These are phyloP conservation scores for Aspergillus unguis DNA, from an alignment of 2,329 filamentous ascomycete genomes.

Conservation along the genomic window DNA sequence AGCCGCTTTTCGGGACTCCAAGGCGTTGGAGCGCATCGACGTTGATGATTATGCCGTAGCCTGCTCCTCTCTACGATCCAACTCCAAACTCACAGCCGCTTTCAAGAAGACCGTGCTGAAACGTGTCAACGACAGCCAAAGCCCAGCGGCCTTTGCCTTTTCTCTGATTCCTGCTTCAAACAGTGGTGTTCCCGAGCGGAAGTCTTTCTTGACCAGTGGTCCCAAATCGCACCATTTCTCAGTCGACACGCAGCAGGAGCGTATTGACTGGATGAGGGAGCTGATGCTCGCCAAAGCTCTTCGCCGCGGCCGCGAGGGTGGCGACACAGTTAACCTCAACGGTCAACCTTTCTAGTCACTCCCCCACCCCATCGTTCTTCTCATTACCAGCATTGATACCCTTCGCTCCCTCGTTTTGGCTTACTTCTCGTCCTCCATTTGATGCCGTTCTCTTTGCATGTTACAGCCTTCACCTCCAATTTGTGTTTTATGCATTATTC, in stretches of 20 bases:
- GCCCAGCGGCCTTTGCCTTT: conserved; percentile 40
- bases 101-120: conserved; percentile 60
- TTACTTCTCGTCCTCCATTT: background rate
- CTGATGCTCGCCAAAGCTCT: conserved; percentile 47
- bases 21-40: conserved; percentile 77
- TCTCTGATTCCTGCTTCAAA: conserved; percentile 43
- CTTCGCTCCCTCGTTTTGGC: conserved; percentile 19
- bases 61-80: conserved; percentile 71
- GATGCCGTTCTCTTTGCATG: background rate
- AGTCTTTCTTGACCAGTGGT: conserved; percentile 41
- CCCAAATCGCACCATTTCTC: conserved; percentile 93
- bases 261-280: conserved; percentile 77
- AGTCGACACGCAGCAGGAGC: conserved; percentile 78
- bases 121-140: conserved; percentile 32
- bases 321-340: conserved; percentile 68
- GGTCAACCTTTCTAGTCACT: conserved; percentile 10
- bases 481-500: background rate
- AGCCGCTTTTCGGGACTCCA: conserved; percentile 18
- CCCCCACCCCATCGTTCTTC: background rate
- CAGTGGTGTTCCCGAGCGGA: conserved; percentile 30
- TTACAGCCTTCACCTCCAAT: background rate
- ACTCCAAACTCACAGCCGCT: conserved; percentile 78
- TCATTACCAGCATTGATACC: background rate
- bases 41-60: conserved; percentile 41
- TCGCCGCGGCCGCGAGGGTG: conserved; percentile 29